Evolutionary conservation across 768 basidiomycete genomes (phyloP), one percentile per base, ranked within the genome.

Genomic region (Peribolospora kevripleyi): DNA sequence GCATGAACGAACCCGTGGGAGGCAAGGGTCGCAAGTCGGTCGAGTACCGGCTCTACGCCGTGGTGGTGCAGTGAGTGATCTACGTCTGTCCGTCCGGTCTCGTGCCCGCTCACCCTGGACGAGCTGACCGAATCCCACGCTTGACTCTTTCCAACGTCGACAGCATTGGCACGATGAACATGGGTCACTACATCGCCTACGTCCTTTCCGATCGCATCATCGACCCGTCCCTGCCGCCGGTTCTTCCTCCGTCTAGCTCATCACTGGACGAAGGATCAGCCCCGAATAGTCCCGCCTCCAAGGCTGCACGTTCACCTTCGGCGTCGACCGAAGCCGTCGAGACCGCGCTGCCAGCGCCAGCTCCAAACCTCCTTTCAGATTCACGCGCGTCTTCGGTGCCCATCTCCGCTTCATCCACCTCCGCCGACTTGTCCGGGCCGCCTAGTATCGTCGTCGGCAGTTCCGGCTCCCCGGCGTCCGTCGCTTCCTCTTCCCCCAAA

Each of bases 111-210:
- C 13, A 7, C 48, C 46, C 9, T 40, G 41, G 5, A 14, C 13
- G 37, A 47, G 46, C 42, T 58, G 50, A 38, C 55, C 52, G 42
- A 42, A 43, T 38, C 25, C 25, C 25, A 51, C 47, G 46, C 52
- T 60, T 47, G 47, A n/a, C 14, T 43, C 40, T 42, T n/a, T 40
- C 47, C 38, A 40, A 37, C 25, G n/a, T 47, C 25, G 42, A 4
- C 41, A 9, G 41, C 40, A 10, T 42, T 13, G 41, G 13, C 55
- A 57, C 41, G 45, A 53, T 42, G 39, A n/a, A 85, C 82, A 74
- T 86, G 48, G 83, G 84, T 36, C 87, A 91, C 65, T 91, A 91
- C 63, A 72, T 88, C 50, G 80, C 85, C 6, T 86, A 86, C 25
- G 25, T 25, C 25, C 25, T 25, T 25, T 25, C 25, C 25, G 25